Evolutionary conservation across 2,329 filamentous ascomycete species (phyloP).

Genomic region (Trichophyton rubrum): DNA sequence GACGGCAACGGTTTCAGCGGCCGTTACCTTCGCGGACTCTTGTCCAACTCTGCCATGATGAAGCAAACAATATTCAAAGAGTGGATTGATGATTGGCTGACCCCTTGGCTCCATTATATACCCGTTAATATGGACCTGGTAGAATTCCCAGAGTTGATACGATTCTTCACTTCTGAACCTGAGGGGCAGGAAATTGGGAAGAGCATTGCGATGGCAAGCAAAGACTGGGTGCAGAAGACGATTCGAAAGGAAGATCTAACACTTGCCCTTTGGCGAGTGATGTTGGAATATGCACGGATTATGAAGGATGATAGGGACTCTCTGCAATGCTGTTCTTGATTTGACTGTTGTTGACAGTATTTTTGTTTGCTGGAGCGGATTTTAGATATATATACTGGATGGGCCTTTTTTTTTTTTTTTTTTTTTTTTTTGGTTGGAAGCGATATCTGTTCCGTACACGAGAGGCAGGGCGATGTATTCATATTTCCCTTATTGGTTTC

Average conservation of each 20-base stretch:
- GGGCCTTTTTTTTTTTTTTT: not conserved
- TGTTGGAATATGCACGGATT: conserved; percentile 39
- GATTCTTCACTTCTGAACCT: conserved; percentile 34
- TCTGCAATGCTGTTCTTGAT: conserved; percentile 4
- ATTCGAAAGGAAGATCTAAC: conserved; percentile 48
- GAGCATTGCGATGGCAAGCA: conserved; percentile 42
- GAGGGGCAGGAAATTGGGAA: conserved; percentile 39
- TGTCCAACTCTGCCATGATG: conserved; percentile 36
- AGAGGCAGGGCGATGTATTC: not conserved
- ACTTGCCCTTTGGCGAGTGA: conserved; percentile 48
- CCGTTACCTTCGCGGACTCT: conserved; percentile 41
- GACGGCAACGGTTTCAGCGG: conserved; percentile 47
- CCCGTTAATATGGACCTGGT: conserved; percentile 40
- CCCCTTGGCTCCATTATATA: conserved; percentile 47
- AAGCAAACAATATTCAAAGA: conserved; percentile 44
- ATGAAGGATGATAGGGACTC: conserved; percentile 6
- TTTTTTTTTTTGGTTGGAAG: not conserved
- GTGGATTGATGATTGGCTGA: conserved; percentile 47
- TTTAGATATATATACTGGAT: not conserved
- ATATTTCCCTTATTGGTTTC: not conserved
- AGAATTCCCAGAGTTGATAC: conserved; percentile 42
- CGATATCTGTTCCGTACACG: not conserved
- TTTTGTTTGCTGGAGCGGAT: not conserved
- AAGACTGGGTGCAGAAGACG: conserved; percentile 43
- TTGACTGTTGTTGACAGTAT: not conserved